A percentile compares a stretch with the other conserved stretches of the same genome.
Conservation (phyloP, 2,329 filamentous ascomycete genomes). For the Talaromyces atroroseus region DNA sequence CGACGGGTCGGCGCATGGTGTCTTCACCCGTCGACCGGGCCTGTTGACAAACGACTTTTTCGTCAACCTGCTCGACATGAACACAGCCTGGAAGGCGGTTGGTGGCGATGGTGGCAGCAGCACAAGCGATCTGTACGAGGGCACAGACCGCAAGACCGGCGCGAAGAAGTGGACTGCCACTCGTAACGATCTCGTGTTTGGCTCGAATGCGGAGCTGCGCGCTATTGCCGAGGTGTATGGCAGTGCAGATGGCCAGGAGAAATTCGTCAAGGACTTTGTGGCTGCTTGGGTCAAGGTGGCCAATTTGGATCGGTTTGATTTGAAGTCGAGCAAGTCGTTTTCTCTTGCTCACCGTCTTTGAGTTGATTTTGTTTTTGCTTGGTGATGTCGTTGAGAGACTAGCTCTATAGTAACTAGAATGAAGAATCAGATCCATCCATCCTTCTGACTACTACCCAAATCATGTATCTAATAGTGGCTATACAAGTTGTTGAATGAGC, state of each 20-base stretch:
- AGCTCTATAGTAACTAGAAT: no score
- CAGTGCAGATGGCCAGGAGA: constrained; percentile 52
- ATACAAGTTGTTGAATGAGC: no score
- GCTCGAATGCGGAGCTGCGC: constrained; percentile 68
- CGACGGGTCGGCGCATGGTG: constrained; percentile 61
- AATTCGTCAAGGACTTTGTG: constrained; percentile 68
- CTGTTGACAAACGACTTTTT: constrained; percentile 76
- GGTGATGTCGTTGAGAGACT: no score
- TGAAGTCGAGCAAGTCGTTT: constrained; percentile 21
- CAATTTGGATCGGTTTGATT: constrained; percentile 66
- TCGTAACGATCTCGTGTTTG: constrained; percentile 65
- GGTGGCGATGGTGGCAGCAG: constrained; percentile 19
- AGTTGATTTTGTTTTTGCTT: background rate
- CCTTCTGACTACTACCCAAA: no score
- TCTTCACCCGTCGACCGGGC: constrained; percentile 64
- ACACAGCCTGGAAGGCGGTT: constrained; percentile 58
- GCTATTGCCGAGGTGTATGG: constrained; percentile 67
- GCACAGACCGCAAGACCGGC: constrained; percentile 60
- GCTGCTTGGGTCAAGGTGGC: constrained; percentile 69
- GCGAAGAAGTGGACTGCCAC: constrained; percentile 64
- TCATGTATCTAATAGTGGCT: no score
- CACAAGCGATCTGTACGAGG: constrained; percentile 57
- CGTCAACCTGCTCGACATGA: constrained; percentile 67
- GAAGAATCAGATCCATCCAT: no score
- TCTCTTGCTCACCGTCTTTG: constrained; percentile 1